Conservation (phyloP, 129 eudicot genomes). For the Sambucus nigra region DNA sequence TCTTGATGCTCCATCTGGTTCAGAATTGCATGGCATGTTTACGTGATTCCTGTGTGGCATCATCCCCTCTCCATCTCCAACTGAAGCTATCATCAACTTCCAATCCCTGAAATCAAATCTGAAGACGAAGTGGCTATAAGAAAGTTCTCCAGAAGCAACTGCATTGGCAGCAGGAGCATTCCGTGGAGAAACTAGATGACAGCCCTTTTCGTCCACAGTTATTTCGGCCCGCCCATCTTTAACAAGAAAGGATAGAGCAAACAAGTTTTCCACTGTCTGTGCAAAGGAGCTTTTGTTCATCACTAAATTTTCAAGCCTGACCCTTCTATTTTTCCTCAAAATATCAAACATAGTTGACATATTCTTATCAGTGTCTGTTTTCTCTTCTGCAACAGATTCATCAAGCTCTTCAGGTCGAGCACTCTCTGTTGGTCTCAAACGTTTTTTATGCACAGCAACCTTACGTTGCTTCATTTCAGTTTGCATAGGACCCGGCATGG, state of each 20-base stretch:
- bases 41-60: constrained; percentile 63
- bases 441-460: constrained; percentile 40
- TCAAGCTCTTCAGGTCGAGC: constrained; percentile 89
- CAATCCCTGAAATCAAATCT: constrained; percentile 82
- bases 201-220: constrained; percentile 52
- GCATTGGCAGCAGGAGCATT: constrained; percentile 91
- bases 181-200: constrained; percentile 68
- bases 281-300: constrained; percentile 71
- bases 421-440: constrained; percentile 41
- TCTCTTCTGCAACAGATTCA: constrained; percentile 37
- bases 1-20: constrained; percentile 13
- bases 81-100: constrained; percentile 69
- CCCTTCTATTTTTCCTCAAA: constrained; percentile 53
- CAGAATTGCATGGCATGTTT: constrained; percentile 13
- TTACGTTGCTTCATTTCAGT: constrained; percentile 74
- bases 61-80: constrained; percentile 52
- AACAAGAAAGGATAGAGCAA: constrained; percentile 78
- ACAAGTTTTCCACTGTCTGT: constrained; percentile 83
- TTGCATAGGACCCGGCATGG: constrained; percentile 96
- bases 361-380: constrained; percentile 84
- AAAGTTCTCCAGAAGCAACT: constrained; percentile 66
- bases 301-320: constrained; percentile 60
- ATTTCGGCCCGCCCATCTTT: constrained; percentile 94
- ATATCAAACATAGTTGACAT: constrained; percentile 83
- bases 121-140: constrained; percentile 73